Percentiles rank a stretch among this genome's conserved stretches.
Conservation (phyloP, 768 basidiomycete species). For the Sarcomyxa edulis region DNA sequence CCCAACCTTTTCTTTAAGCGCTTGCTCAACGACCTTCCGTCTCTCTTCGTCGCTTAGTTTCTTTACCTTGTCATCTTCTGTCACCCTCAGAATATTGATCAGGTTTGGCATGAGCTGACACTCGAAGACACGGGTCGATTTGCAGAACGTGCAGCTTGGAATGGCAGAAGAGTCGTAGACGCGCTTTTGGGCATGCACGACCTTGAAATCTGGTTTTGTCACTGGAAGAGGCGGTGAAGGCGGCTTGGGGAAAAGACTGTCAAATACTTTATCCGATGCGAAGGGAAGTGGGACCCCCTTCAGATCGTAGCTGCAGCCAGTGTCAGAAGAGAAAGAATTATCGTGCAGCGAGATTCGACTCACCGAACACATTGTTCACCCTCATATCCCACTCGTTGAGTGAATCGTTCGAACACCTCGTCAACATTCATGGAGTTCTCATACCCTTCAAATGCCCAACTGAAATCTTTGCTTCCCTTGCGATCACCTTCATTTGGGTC, state of each 20-base stretch:
- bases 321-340: slow-evolving; percentile 3
- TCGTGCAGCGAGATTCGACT: slow-evolving; percentile 16
- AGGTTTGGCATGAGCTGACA: slow-evolving; percentile 94
- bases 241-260: slow-evolving; percentile 65
- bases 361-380: slow-evolving; percentile 87
- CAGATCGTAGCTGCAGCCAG: slow-evolving; percentile 71
- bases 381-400: slow-evolving; percentile 61
- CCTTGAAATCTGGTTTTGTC: slow-evolving; percentile 57
- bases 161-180: slow-evolving; percentile 51
- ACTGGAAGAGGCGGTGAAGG: slow-evolving; percentile 41
- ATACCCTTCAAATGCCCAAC: slow-evolving; percentile 70
- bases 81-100: slow-evolving; percentile 61
- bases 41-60: slow-evolving; percentile 64
- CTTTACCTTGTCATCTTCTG: slow-evolving; percentile 17
- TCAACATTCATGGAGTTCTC: slow-evolving; percentile 80
- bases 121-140: slow-evolving; percentile 72
- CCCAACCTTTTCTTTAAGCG: slow-evolving; percentile 48
- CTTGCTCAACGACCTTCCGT: slow-evolving; percentile 51
- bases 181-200: slow-evolving; percentile 40
- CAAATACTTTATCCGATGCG: slow-evolving; percentile 69
- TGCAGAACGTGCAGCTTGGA: slow-evolving; percentile 65
- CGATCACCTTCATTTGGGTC: slow-evolving; percentile 34
- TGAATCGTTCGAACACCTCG: slow-evolving; percentile 82
- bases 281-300: slow-evolving; percentile 81
- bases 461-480: slow-evolving; percentile 28